Conservation (phyloP, 805 yeast species). For the Yarrowia osloensis region DNA sequence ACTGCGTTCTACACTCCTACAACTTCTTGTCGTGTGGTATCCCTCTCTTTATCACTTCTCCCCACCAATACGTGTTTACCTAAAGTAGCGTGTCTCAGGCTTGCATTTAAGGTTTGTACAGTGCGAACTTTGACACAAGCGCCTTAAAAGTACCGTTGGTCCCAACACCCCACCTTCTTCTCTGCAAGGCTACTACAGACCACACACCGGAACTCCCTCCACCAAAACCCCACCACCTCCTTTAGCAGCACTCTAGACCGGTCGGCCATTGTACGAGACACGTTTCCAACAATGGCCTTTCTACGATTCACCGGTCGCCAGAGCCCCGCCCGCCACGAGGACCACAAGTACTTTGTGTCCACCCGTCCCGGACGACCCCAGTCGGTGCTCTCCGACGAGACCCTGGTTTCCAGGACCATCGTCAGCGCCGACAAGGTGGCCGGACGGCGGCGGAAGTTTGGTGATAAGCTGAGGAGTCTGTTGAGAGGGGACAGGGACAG, state of each 20-base stretch:
- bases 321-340: constrained; percentile 29
- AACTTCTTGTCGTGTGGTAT: too few species aligned
- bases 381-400: constrained; percentile 26
- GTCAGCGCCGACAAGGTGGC: constrained; percentile 29
- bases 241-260: constrained; percentile 26
- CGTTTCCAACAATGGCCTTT: constrained; percentile 9
- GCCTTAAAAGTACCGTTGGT: constrained; percentile 27
- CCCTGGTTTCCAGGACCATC: constrained; percentile 23
- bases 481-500: constrained; percentile 23
- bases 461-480: constrained; percentile 30
- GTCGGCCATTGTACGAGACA: neutral
- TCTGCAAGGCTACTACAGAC: constrained; percentile 21
- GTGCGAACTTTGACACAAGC: constrained; percentile 26
- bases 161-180: constrained; percentile 2
- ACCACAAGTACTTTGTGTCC: constrained; percentile 29
- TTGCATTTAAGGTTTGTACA: neutral
- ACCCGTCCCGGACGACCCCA: constrained; percentile 20
- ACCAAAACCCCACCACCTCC: constrained; percentile 1
- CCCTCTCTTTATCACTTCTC: too few species aligned
- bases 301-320: constrained; percentile 31
- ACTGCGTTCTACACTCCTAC: too few species aligned
- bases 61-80: neutral
- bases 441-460: constrained; percentile 30
- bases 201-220: constrained; percentile 4
- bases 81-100: neutral